Base-by-base conservation (phyloP, 306 rosid species). In the Castanopsis chinensis region DNA sequence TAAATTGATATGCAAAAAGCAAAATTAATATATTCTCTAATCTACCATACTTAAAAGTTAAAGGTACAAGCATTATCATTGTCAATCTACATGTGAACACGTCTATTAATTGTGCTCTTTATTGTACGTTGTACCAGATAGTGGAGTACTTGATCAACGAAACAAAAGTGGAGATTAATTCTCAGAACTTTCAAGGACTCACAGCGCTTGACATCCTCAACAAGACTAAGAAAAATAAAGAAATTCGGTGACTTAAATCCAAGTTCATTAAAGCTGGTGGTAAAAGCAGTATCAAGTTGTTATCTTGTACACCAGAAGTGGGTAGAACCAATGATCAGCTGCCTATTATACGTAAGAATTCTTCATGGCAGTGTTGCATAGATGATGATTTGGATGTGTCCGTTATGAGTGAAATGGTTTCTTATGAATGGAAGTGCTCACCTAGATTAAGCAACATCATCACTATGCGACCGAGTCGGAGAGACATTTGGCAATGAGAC, bases 161-260 rank as follows among this genome's bases (percentile, higher is more conserved):
- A 69, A 74, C 86, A 69, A 85, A 82, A 67, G 80, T 87, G 79
- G 89, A 86, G 52, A 81, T 88, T 15, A 92, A 92, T 56, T 79
- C 81, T 43, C 73, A 74, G 52, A 92, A 92, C 81, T 73, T 41
- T 10, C 85, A 80, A 68, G 94, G 90, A 12, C 13, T 79, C 17
- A 84, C 97, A n/a, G 88, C 93, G 30, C 86, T 90, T 23, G 94
- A 90, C 82, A 76, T 92, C 54, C 82, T 92, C 20, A 81, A 78
- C 53, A 85, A 86, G 68, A 77, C 85, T 13, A 86, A 63, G 73
- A 81, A 88, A 23, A 84, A 75, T 19, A 74, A 63, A 49, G 91
- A 88, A 57, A 89, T 71, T 35, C 81, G 78, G 32, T 72, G 73
- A 43, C 73, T 92, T 37, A 82, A 83, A 60, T 68, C 85, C 71